phyloP scores from a whole-genome alignment of 2,329 filamentous ascomycete genomes.

The Chrysoporthe austroafricana region DNA sequence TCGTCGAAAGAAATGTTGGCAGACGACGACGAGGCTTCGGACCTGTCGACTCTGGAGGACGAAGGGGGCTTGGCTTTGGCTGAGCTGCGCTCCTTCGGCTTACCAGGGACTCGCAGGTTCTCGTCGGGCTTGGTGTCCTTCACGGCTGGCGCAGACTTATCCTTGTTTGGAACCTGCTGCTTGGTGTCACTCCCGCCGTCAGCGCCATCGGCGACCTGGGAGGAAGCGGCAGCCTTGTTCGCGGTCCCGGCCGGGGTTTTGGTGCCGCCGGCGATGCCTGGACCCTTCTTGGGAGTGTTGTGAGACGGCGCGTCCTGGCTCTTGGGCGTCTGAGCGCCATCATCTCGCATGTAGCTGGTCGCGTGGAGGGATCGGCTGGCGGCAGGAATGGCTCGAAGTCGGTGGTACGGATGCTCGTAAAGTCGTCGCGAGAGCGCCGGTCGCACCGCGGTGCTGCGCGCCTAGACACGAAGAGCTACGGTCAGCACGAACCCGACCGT shows the following conservation, averaged over 20 bases:
- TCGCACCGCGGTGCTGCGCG: conserved; percentile 23
- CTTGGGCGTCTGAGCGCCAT: conserved; percentile 7
- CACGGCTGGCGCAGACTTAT: conserved; percentile 9
- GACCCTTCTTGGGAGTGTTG: conserved; percentile 7
- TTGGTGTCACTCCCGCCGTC: background rate
- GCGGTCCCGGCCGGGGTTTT: background rate
- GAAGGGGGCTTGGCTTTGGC: background rate
- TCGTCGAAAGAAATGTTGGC: conserved; percentile 31
- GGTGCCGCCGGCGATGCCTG: background rate
- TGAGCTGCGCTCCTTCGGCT: conserved; percentile 11
- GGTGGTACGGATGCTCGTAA: conserved; percentile 23
- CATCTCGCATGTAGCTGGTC: conserved; percentile 20
- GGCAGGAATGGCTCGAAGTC: conserved; percentile 26
- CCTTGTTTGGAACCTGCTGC: conserved; percentile 15
- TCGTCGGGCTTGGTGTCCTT: conserved; percentile 1
- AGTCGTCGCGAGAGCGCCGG: conserved; percentile 15
- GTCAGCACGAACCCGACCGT: conserved; percentile 18
- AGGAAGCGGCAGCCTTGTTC: background rate
- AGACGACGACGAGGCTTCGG: conserved; percentile 35
- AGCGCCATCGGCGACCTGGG: background rate
- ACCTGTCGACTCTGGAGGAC: conserved; percentile 31
- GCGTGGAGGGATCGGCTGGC: conserved; percentile 22
- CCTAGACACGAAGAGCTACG: conserved; percentile 13
- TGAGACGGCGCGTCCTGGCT: conserved; percentile 9
- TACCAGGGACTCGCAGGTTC: background rate